These are phyloP conservation scores for Trichoderma sp. DNA, from an alignment of 2,329 filamentous ascomycete species.

Conservation along the genomic window DNA sequence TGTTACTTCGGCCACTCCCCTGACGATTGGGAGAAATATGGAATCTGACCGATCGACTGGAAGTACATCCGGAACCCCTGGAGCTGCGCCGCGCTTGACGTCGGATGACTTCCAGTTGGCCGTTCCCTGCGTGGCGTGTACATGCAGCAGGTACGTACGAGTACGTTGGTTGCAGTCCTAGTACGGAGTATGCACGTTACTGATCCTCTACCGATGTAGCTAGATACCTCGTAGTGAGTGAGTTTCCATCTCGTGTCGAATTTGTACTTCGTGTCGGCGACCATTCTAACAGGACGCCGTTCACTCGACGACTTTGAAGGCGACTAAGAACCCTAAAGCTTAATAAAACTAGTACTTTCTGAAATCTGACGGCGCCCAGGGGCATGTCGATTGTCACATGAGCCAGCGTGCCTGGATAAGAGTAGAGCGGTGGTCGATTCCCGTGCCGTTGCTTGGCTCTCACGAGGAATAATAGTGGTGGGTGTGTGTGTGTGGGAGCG, in stretches of 20 bases:
- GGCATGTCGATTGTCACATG: not conserved
- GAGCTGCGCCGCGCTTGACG: constrained; percentile 1
- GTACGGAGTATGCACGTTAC: no score
- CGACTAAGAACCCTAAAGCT: constrained; percentile 8
- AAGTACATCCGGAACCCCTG: constrained; percentile 2
- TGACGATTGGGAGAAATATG: not conserved
- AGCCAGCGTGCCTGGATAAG: not conserved
- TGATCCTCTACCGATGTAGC: no score
- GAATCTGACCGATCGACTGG: constrained; percentile 17
- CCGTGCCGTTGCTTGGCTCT: not conserved
- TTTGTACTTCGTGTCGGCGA: constrained; percentile 1
- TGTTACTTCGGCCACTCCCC: constrained; percentile 17
- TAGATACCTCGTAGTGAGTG: no score
- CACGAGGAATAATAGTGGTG: not conserved
- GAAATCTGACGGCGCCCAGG: constrained; percentile 17
- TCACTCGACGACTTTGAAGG: not conserved
- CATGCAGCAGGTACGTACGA: no score
- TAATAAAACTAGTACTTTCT: constrained; percentile 1
- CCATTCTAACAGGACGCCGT: constrained; percentile 1
- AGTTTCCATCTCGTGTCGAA: not conserved
- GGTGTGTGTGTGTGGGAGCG: not conserved
- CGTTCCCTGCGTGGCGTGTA: not conserved
- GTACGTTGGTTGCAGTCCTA: no score
- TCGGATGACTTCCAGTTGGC: constrained; percentile 23
- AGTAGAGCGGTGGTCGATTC: not conserved